Percentiles rank a stretch among this genome's conserved stretches.
phyloP scores from a whole-genome alignment of 2,329 filamentous ascomycete species.

The Nemania sp. region DNA sequence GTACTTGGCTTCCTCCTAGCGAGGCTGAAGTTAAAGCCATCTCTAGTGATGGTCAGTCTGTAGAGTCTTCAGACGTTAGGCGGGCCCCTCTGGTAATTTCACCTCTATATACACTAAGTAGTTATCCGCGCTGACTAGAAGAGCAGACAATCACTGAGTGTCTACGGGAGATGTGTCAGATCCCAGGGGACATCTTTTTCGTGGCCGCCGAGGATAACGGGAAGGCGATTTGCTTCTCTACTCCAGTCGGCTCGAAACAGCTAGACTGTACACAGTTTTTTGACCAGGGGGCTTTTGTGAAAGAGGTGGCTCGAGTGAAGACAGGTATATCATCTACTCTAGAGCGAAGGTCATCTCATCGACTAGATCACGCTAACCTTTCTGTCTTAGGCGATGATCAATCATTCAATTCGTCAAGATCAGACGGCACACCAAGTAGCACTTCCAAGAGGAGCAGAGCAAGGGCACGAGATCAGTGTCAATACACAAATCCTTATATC shows the following conservation, averaged over 20 bases:
- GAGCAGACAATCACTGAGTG: constrained; percentile 55
- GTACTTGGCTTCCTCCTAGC: no score
- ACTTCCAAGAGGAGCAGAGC: no score
- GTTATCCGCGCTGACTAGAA: constrained; percentile 24
- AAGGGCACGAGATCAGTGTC: no score
- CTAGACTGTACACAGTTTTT: constrained; percentile 51
- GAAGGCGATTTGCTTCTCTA: constrained; percentile 47
- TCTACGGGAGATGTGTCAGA: constrained; percentile 56
- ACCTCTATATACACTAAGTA: neutral
- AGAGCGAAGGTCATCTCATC: neutral
- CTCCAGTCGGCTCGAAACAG: constrained; percentile 32
- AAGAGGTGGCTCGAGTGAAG: constrained; percentile 45
- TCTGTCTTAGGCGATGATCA: neutral
- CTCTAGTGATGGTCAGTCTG: no score
- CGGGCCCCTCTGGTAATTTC: constrained; percentile 24
- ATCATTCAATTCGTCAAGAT: constrained; percentile 26
- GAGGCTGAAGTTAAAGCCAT: no score
- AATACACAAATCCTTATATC: neutral
- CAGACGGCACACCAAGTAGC: neutral
- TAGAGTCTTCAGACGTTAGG: neutral
- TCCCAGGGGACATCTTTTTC: constrained; percentile 57
- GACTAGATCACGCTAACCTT: neutral
- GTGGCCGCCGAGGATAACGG: constrained; percentile 55
- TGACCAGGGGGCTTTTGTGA: constrained; percentile 48
- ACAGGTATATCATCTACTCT: constrained; percentile 42